Percentiles rank a stretch among this genome's conserved stretches.
These are phyloP conservation scores for Tagetes erecta DNA, from an alignment of 129 eudicot genomes.

Conservation along the genomic window DNA sequence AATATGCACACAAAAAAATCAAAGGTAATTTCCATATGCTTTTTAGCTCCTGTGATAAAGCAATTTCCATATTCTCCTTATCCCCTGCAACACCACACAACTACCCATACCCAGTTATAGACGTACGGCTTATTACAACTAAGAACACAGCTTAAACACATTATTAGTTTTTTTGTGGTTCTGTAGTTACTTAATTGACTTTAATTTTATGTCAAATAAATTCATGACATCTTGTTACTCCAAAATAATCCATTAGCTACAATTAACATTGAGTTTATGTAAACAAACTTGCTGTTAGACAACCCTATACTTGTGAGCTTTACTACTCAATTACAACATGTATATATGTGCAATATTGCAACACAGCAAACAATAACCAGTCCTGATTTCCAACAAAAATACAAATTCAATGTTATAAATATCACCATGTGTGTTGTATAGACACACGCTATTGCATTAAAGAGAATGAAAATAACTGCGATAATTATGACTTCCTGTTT, in stretches of 20 bases:
- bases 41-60: no score
- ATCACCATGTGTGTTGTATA: neutral
- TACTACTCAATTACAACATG: neutral
- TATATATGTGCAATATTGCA: neutral
- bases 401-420: neutral
- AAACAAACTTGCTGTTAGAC: neutral
- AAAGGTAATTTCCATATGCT: no score
- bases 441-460: neutral
- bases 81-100: no score
- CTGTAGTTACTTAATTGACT: neutral
- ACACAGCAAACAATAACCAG: neutral
- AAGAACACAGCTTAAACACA: no score
- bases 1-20: no score
- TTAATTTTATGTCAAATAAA: constrained; percentile 1
- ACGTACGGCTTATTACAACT: no score
- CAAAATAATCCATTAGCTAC: neutral
- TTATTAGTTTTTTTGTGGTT: neutral
- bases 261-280: neutral
- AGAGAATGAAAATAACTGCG: neutral
- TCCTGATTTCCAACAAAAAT: neutral
- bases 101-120: no score
- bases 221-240: neutral
- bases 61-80: no score
- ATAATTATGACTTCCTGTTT: constrained; percentile 4
- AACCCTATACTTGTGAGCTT: neutral